These are phyloP conservation scores for Kalanchoe fedtschenkoi DNA, from an alignment of 164 flowering plant species.

Conservation along the genomic window DNA sequence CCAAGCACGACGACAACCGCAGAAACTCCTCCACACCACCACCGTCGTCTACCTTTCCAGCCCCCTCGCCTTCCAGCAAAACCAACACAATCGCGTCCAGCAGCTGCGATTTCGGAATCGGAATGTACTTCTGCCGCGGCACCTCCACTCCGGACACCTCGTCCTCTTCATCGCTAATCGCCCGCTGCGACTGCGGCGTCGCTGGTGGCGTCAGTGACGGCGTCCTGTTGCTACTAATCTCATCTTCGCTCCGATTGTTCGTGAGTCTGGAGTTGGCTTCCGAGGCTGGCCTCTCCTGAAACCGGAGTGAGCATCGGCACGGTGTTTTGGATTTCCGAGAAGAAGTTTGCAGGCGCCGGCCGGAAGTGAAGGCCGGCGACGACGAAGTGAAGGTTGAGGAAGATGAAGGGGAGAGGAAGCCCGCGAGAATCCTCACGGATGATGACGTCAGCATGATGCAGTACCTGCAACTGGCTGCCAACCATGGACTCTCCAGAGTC, in stretches of 20 bases:
- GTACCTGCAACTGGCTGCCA: not conserved
- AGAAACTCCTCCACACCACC: constrained; percentile 25
- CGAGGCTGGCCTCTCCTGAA: constrained; percentile 4
- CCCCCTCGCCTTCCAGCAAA: constrained; percentile 25
- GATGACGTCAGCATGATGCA: constrained; percentile 3
- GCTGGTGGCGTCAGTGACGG: not conserved
- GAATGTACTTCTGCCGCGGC: constrained; percentile 55
- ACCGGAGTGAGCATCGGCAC: not conserved
- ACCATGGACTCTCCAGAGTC: not conserved
- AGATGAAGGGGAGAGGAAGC: not conserved
- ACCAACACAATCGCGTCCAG: constrained; percentile 37
- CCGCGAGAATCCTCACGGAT: not conserved
- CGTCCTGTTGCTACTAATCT: not conserved
- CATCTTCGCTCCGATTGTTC: not conserved
- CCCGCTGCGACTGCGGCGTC: not conserved
- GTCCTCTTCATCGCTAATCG: constrained; percentile 9
- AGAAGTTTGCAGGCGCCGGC: not conserved
- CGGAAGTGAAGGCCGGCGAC: not conserved
- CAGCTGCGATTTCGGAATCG: constrained; percentile 53
- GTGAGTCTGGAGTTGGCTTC: not conserved
- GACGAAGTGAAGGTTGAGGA: not conserved
- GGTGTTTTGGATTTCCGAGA: not conserved
- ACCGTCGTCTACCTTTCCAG: not conserved
- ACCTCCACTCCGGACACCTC: constrained; percentile 51
- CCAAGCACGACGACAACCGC: constrained; percentile 64